A percentile compares a stretch with the other conserved stretches of the same genome.
Evolutionary conservation across 495 filamentous ascomycete species (phyloP).

Genomic region (Aspergillus egyptiacus): DNA sequence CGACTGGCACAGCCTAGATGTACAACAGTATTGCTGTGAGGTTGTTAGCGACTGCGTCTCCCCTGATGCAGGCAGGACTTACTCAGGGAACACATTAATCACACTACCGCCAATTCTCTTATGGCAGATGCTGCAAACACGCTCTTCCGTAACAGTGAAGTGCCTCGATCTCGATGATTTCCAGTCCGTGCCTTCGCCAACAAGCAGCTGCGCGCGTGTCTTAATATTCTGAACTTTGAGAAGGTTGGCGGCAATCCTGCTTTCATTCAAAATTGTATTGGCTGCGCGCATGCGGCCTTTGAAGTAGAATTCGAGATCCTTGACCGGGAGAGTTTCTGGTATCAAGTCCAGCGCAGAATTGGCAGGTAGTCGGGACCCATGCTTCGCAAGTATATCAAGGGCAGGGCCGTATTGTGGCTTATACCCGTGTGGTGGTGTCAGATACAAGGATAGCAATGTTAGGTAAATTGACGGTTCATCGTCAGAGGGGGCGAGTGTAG

Average conservation of each 20-base stretch:
- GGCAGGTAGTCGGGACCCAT: conserved; percentile 86
- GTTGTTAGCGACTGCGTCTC: conserved; percentile 19
- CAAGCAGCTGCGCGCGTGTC: conserved; percentile 61
- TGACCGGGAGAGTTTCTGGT: conserved; percentile 69
- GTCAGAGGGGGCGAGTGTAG: conserved; percentile 45
- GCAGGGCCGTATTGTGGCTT: conserved; percentile 70
- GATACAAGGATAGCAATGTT: conserved; percentile 83
- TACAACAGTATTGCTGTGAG: conserved; percentile 56
- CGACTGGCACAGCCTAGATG: conserved; percentile 75
- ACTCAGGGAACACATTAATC: conserved; percentile 68
- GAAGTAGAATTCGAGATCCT: conserved; percentile 86
- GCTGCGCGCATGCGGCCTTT: conserved; percentile 83
- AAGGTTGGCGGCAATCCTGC: conserved; percentile 66
- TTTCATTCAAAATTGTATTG: conserved; percentile 72
- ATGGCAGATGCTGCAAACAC: conserved; percentile 85
- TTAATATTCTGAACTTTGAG: conserved; percentile 66
- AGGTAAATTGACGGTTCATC: conserved; percentile 75
- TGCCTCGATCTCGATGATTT: conserved; percentile 58
- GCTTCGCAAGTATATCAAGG: conserved; percentile 77
- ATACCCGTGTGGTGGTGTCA: conserved; percentile 72
- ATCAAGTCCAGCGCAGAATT: conserved; percentile 77
- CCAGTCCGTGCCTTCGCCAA: conserved; percentile 53
- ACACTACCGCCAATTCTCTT: conserved; percentile 88
- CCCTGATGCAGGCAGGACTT: conserved; percentile 24
- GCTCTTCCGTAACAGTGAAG: conserved; percentile 77